Percentiles rank a stretch among this genome's conserved stretches.
Evolutionary conservation across 805 yeast species (phyloP).

Genomic region (Jamesozyma rosinii): DNA sequence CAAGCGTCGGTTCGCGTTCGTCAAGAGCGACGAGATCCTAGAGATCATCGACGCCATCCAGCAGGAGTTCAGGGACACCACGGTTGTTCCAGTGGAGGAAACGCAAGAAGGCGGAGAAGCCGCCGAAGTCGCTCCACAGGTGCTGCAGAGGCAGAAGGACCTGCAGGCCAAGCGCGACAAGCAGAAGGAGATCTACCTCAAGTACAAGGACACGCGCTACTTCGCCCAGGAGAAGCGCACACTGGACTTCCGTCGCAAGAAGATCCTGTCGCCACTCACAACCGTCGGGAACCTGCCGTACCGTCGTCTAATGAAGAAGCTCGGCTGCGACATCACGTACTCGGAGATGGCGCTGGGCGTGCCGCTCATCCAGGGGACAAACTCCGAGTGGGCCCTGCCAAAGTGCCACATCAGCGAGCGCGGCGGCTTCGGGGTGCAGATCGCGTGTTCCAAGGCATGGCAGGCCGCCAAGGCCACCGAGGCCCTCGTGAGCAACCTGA

Average conservation of each 20-base stretch:
- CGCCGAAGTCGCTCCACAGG: conserved; percentile 9
- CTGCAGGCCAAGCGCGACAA: conserved; percentile 27
- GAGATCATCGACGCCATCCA: conserved; percentile 55
- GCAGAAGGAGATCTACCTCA: conserved; percentile 24
- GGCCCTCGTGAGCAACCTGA: conserved; percentile 31
- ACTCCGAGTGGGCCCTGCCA: conserved; percentile 95
- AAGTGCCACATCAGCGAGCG: conserved; percentile 75
- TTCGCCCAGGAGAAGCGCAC: conserved; percentile 74
- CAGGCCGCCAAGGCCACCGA: conserved; percentile 92
- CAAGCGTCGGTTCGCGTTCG: conserved; percentile 51
- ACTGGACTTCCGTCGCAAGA: conserved; percentile 58
- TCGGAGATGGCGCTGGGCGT: conserved; percentile 89
- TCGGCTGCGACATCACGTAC: conserved; percentile 90
- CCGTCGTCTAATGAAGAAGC: conserved; percentile 79
- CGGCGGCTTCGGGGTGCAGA: conserved; percentile 88
- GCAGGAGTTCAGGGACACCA: conserved; percentile 31
- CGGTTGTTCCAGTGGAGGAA: conserved; percentile 9
- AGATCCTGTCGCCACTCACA: conserved; percentile 89
- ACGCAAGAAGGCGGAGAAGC: conserved; percentile 2
- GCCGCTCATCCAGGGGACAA: conserved; percentile 81
- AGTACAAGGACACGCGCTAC: conserved; percentile 70
- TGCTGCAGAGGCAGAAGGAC: conserved; percentile 20
- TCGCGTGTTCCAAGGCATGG: conserved; percentile 88
- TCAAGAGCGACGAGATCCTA: conserved; percentile 46
- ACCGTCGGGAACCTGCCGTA: conserved; percentile 96